phyloP scores from a whole-genome alignment of 768 basidiomycete species.

The Crepidotus variabilis region DNA sequence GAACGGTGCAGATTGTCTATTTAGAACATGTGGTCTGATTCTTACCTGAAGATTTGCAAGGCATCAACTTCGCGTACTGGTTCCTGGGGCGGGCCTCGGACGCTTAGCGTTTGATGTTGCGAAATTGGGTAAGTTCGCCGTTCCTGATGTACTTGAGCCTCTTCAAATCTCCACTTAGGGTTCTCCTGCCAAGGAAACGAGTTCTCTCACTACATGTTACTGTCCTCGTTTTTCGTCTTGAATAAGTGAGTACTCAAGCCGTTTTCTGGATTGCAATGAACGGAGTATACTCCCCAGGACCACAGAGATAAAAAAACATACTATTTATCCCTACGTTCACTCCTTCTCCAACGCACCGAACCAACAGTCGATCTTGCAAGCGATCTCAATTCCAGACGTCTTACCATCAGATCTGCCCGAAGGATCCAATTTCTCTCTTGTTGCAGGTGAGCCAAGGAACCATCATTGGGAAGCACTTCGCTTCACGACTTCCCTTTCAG shows the following conservation, averaged over 20 bases:
- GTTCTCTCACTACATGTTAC: conserved; percentile 93
- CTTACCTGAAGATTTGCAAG: conserved; percentile 25
- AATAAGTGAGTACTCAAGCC: conserved; percentile 59
- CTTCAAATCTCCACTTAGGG: conserved; percentile 38
- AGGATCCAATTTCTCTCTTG: conserved; percentile 72
- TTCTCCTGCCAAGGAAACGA: conserved; percentile 94
- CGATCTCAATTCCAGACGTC: conserved; percentile 80
- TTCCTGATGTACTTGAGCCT: background rate
- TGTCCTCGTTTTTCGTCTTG: conserved; percentile 83
- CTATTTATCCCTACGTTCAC: conserved; percentile 87
- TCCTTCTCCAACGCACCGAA: conserved; percentile 82
- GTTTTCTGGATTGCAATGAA: background rate
- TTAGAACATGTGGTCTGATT: background rate
- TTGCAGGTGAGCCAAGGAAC: conserved; percentile 58
- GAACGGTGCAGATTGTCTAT: conserved; percentile 43
- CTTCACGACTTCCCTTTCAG: conserved; percentile 28
- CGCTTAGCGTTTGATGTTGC: conserved; percentile 88
- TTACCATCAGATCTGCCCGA: conserved; percentile 67
- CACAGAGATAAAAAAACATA: conserved; percentile 59
- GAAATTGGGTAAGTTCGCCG: conserved; percentile 55
- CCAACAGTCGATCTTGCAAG: conserved; percentile 56
- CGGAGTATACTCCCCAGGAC: conserved; percentile 42
- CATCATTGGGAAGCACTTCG: background rate
- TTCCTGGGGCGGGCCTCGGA: conserved; percentile 89
- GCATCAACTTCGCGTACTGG: conserved; percentile 64